Conservation (phyloP, 2,329 filamentous ascomycete genomes). For the Cladophialophora carrionii region DNA sequence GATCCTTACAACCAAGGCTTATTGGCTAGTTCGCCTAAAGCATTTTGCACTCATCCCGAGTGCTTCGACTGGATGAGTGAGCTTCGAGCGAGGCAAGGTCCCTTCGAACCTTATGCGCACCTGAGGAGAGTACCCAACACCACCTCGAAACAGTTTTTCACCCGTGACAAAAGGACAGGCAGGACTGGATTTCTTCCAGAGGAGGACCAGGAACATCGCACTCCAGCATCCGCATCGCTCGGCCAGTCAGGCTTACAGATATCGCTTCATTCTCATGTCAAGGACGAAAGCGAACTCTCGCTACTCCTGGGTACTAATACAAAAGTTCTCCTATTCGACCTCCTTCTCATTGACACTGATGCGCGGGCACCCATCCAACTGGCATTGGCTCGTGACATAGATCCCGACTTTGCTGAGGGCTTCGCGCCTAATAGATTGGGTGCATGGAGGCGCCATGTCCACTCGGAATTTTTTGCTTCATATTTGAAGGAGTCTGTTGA, state of each 20-base stretch:
- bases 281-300: not conserved
- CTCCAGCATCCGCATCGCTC: not conserved
- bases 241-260: slow-evolving; percentile 3
- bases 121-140: not conserved
- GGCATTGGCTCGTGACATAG: not conserved
- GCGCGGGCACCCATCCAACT: not conserved
- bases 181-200: not conserved
- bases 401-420: not conserved
- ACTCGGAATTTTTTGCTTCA: not conserved
- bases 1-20: slow-evolving; percentile 11
- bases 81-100: not conserved
- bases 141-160: not conserved
- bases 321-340: not conserved
- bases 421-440: not conserved
- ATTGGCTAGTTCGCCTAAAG: slow-evolving; percentile 10
- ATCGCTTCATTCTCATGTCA: not conserved
- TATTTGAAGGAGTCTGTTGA: not conserved
- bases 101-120: not conserved
- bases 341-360: not conserved
- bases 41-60: slow-evolving; percentile 7
- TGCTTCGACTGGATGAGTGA: slow-evolving; percentile 5
- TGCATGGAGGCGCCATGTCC: not conserved
- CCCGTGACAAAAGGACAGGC: not conserved
- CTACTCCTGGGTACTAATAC: not conserved
- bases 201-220: not conserved